Percentiles rank a stretch among this genome's conserved stretches.
These are phyloP conservation scores for Geotrichum fermentans DNA, from an alignment of 1,139 yeast species.

Conservation along the genomic window DNA sequence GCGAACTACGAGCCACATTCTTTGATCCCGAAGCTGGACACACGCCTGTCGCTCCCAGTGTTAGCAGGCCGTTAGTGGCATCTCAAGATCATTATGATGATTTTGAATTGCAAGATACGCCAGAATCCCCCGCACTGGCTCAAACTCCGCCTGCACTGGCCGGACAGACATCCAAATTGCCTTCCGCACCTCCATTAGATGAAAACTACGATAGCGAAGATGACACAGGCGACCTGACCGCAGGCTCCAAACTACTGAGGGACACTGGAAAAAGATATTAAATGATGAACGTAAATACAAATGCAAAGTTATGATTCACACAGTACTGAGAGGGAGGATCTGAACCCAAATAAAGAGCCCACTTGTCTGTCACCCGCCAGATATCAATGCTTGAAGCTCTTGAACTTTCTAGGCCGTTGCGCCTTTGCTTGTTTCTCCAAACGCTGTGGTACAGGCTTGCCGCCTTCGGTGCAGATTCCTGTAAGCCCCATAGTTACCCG, in stretches of 20 bases:
- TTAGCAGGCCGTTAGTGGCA: neutral
- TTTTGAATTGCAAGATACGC: slow-evolving; percentile 12
- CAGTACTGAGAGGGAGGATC: too few species aligned
- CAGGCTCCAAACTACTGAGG: slow-evolving; percentile 17
- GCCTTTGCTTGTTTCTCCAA: too few species aligned
- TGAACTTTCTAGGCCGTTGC: too few species aligned
- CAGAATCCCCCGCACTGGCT: neutral
- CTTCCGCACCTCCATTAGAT: too few species aligned
- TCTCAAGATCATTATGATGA: slow-evolving; percentile 10
- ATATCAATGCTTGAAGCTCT: too few species aligned
- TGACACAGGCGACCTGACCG: slow-evolving; percentile 18
- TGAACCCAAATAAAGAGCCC: too few species aligned
- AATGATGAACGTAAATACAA: too few species aligned
- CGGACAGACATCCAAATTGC: too few species aligned
- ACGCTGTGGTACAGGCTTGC: too few species aligned
- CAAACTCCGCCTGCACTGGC: neutral
- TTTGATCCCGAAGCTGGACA: slow-evolving; percentile 46
- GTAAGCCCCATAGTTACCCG: slow-evolving; percentile 1
- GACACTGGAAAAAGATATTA: slow-evolving; percentile 5
- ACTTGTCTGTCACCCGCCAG: too few species aligned
- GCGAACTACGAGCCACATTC: slow-evolving; percentile 79
- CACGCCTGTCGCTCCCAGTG: neutral
- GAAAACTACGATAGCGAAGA: slow-evolving; percentile 10
- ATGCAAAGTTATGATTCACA: too few species aligned
- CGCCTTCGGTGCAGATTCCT: too few species aligned